These are phyloP conservation scores for Mycena rosella DNA, from an alignment of 768 basidiomycete species.

Conservation along the genomic window DNA sequence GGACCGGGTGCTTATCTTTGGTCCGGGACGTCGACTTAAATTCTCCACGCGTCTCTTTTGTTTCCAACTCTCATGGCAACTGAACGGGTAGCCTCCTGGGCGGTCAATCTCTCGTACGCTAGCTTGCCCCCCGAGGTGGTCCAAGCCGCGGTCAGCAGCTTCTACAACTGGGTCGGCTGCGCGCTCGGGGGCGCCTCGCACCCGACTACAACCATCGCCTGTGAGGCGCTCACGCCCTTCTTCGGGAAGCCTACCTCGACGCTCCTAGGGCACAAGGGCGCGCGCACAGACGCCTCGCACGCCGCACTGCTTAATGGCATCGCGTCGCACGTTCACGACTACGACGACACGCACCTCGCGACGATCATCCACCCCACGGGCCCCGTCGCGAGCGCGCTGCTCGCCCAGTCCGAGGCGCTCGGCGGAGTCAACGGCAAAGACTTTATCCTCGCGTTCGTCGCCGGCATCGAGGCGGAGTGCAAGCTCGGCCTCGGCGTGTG, in stretches of 20 bases:
- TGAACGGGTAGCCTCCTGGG: constrained; percentile 38
- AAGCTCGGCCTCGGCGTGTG: constrained; percentile 41
- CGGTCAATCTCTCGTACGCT: constrained; percentile 36
- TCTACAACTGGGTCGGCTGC: constrained; percentile 45
- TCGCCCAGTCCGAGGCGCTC: constrained; percentile 39
- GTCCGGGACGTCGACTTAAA: neutral
- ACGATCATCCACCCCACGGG: constrained; percentile 43
- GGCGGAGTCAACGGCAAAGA: constrained; percentile 35
- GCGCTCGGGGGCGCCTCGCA: constrained; percentile 40
- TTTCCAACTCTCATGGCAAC: constrained; percentile 38
- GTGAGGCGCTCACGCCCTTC: constrained; percentile 33
- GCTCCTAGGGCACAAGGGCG: constrained; percentile 35
- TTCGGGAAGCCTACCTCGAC: constrained; percentile 39
- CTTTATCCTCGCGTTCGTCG: constrained; percentile 39
- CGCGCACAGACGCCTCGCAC: constrained; percentile 37
- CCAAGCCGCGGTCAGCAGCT: constrained; percentile 37
- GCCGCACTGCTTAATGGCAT: constrained; percentile 43
- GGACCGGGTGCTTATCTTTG: neutral
- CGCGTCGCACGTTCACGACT: constrained; percentile 42
- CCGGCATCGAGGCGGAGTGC: constrained; percentile 41
- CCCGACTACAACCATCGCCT: constrained; percentile 36
- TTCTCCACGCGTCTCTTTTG: constrained; percentile 8
- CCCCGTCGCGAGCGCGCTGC: constrained; percentile 38
- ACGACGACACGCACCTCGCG: constrained; percentile 42
- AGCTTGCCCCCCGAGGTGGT: constrained; percentile 36